Evolutionary conservation across 2,329 filamentous ascomycete genomes (phyloP).

Genomic region (Acephala macrosclerotiorum): DNA sequence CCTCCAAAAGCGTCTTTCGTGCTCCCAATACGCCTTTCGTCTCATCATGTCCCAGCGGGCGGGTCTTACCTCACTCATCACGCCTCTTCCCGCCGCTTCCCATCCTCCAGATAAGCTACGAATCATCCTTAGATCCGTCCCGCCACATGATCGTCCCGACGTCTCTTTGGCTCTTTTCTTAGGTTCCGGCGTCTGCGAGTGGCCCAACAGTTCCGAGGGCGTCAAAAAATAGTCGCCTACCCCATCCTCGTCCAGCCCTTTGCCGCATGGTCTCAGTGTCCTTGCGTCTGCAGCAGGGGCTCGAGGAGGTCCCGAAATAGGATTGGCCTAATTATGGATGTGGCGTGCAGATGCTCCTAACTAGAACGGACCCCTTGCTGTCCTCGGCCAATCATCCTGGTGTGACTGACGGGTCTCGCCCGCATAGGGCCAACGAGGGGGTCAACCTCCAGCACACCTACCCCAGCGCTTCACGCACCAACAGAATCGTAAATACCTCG

Average conservation of each 20-base stretch:
- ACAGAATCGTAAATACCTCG: constrained; percentile 21
- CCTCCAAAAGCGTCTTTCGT: not conserved
- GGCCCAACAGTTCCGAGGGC: constrained; percentile 4
- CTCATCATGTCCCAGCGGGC: not conserved
- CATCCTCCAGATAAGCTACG: constrained; percentile 4
- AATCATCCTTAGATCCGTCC: not conserved
- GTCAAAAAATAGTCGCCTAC: constrained; percentile 13
- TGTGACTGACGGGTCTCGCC: constrained; percentile 16
- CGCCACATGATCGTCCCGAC: not conserved
- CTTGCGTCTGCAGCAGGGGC: constrained; percentile 2
- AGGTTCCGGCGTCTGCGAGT: not conserved
- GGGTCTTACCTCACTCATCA: constrained; percentile 2
- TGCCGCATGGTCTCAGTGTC: not conserved
- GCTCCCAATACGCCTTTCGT: constrained; percentile 9
- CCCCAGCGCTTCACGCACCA: constrained; percentile 27
- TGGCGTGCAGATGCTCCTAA: constrained; percentile 16
- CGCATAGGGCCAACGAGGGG: constrained; percentile 13
- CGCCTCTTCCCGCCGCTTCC: constrained; percentile 1
- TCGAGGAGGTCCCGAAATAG: constrained; percentile 1
- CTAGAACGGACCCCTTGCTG: not conserved
- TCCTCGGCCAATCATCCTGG: constrained; percentile 12
- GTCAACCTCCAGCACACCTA: not conserved
- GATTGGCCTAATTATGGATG: constrained; percentile 16
- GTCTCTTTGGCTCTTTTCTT: constrained; percentile 10
- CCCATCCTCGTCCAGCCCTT: not conserved